These are phyloP conservation scores for Leishmania gerbilli DNA, from an alignment of 208 protist genomes.

Conservation along the genomic window DNA sequence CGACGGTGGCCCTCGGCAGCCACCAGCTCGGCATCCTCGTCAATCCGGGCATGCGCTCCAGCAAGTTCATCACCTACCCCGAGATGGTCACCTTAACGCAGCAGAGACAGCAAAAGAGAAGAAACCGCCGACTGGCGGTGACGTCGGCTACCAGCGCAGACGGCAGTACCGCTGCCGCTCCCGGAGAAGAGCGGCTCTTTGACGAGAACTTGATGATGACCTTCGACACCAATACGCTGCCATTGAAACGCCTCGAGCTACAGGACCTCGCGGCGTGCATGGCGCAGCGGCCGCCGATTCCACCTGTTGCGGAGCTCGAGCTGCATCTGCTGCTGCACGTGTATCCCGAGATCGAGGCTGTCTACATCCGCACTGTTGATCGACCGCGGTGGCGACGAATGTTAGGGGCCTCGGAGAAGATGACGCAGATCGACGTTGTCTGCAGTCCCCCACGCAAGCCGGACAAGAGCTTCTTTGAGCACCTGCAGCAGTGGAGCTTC, in stretches of 20 bases:
- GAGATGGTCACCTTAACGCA: constrained; percentile 82
- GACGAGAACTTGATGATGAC: constrained; percentile 51
- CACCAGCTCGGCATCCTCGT: constrained; percentile 54
- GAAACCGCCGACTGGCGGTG: constrained; percentile 37
- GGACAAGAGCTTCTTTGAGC: constrained; percentile 51
- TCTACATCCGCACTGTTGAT: constrained; percentile 81
- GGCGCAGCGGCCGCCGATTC: constrained; percentile 47
- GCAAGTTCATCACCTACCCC: constrained; percentile 90
- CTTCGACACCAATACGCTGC: constrained; percentile 81
- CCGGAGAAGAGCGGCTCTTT: constrained; percentile 35
- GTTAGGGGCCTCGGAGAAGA: constrained; percentile 58
- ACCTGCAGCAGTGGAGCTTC: constrained; percentile 86
- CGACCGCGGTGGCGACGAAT: constrained; percentile 70
- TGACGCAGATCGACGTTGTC: constrained; percentile 89
- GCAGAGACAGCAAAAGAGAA: constrained; percentile 41
- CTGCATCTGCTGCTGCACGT: constrained; percentile 79
- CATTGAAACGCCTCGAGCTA: constrained; percentile 71
- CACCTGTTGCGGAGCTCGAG: constrained; percentile 83
- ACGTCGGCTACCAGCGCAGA: neutral
- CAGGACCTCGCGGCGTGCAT: constrained; percentile 46
- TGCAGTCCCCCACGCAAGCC: constrained; percentile 39
- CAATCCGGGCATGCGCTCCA: constrained; percentile 81
- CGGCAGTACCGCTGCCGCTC: constrained; percentile 3
- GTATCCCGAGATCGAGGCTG: constrained; percentile 57
- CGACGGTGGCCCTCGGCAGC: constrained; percentile 61